phyloP scores from a whole-genome alignment of 768 basidiomycete species.

The Leucocoprinus sp. region DNA sequence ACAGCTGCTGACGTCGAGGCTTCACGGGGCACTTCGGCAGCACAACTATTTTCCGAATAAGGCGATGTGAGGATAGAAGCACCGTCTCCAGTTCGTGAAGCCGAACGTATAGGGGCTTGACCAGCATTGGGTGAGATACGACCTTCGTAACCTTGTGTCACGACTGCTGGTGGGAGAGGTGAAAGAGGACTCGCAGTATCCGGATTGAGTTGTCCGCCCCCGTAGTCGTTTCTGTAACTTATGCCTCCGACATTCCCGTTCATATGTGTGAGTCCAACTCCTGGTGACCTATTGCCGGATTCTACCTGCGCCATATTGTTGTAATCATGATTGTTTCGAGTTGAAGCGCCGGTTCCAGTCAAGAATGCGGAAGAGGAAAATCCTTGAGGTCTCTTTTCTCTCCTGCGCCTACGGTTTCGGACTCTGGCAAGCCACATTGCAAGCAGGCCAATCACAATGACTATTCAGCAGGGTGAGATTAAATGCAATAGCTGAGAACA shows the following conservation, averaged over 20 bases:
- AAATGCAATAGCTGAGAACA: not conserved
- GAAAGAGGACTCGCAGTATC: not conserved
- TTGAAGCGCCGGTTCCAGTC: constrained; percentile 1
- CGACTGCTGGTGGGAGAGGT: constrained; percentile 6
- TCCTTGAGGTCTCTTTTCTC: constrained; percentile 16
- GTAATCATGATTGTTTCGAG: constrained; percentile 10
- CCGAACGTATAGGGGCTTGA: not conserved
- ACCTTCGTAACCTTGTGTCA: constrained; percentile 3
- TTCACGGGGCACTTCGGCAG: not conserved
- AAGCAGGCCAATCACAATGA: constrained; percentile 15
- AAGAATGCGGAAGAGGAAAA: constrained; percentile 14
- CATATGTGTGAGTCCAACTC: not conserved
- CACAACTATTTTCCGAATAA: constrained; percentile 1
- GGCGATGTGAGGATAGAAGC: constrained; percentile 8
- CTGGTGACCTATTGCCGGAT: not conserved
- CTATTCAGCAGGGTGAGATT: constrained; percentile 10
- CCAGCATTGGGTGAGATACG: not conserved
- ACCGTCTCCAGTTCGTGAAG: not conserved
- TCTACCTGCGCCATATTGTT: constrained; percentile 4
- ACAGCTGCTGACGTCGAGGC: not conserved
- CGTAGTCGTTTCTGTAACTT: not conserved
- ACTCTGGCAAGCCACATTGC: constrained; percentile 16
- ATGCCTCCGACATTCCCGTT: constrained; percentile 3
- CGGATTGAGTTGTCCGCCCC: not conserved
- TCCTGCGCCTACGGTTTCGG: constrained; percentile 15